Conservation (phyloP, 306 rosid species). For the Ziziphus jujuba region DNA sequence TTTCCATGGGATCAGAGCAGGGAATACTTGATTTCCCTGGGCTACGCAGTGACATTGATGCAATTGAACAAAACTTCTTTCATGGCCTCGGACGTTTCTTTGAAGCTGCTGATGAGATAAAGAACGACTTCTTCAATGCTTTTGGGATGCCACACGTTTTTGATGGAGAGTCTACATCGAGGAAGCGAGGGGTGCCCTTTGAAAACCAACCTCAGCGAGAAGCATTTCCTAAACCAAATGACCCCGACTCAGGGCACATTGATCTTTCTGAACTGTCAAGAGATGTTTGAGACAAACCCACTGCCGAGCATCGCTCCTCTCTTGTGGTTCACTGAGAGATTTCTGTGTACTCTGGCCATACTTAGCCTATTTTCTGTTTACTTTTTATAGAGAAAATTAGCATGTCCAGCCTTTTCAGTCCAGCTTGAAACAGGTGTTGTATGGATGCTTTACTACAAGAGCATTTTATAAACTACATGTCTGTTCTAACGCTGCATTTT, state of each 20-base stretch:
- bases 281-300: constrained; percentile 48
- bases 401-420: too few species aligned
- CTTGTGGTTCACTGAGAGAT: neutral
- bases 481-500: too few species aligned
- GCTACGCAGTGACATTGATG: constrained; percentile 62
- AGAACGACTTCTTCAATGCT: constrained; percentile 48
- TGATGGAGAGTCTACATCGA: constrained; percentile 45
- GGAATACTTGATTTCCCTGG: constrained; percentile 69
- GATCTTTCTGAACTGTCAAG: constrained; percentile 62
- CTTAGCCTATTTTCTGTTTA: too few species aligned
- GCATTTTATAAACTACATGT: too few species aligned
- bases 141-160: constrained; percentile 42
- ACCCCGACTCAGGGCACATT: constrained; percentile 32
- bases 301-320: too few species aligned
- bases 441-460: too few species aligned
- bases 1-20: constrained; percentile 37
- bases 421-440: too few species aligned
- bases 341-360: neutral
- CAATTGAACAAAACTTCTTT: constrained; percentile 50
- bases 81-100: constrained; percentile 58
- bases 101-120: constrained; percentile 76
- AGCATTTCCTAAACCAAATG: constrained; percentile 37
- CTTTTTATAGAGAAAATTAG: too few species aligned
- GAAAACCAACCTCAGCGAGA: constrained; percentile 38
- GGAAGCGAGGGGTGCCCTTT: constrained; percentile 51